A percentile compares a stretch with the other conserved stretches of the same genome.
phyloP scores from a whole-genome alignment of 108 stramenopile genomes.

The Skeletonema grethae region DNA sequence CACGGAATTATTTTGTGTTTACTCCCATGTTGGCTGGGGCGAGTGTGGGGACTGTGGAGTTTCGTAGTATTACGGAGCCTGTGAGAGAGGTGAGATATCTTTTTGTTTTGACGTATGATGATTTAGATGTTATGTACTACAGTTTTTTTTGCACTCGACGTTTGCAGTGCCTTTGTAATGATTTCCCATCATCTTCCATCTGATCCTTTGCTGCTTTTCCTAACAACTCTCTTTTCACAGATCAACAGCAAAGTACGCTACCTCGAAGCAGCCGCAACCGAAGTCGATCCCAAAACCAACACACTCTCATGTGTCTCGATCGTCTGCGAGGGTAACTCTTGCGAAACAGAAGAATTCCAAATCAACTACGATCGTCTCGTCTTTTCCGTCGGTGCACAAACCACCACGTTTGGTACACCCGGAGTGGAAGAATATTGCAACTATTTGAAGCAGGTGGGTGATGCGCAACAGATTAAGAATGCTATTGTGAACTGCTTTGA shows the following conservation, averaged over 20 bases:
- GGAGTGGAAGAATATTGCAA: slow-evolving; percentile 93
- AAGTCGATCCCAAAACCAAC: slow-evolving; percentile 66
- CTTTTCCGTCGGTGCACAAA: slow-evolving; percentile 91
- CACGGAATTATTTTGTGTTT: slow-evolving; percentile 93
- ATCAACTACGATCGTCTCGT: slow-evolving; percentile 87
- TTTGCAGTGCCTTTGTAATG: background rate
- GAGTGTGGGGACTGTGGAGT: slow-evolving; percentile 93
- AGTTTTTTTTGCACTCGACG: background rate
- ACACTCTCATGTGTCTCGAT: slow-evolving; percentile 85
- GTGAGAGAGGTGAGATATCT: slow-evolving; percentile 83
- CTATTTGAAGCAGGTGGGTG: slow-evolving; percentile 90
- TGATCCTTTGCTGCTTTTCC: background rate
- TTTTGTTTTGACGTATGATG: background rate
- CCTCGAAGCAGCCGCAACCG: slow-evolving; percentile 88
- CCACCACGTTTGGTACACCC: slow-evolving; percentile 93
- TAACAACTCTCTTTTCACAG: slow-evolving; percentile 8
- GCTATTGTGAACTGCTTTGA: slow-evolving; percentile 95
- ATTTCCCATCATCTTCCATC: background rate
- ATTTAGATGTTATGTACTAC: background rate
- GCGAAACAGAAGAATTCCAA: slow-evolving; percentile 83
- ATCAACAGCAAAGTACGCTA: slow-evolving; percentile 84
- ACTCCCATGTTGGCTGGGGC: slow-evolving; percentile 98
- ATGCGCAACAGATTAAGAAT: slow-evolving; percentile 80
- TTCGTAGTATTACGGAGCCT: slow-evolving; percentile 88
- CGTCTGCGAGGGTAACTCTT: slow-evolving; percentile 90